A percentile compares a stretch with the other conserved stretches of the same genome.
These are phyloP conservation scores for Papiliotrema flavescens DNA, from an alignment of 1,284 basidiomycete genomes.

Conservation along the genomic window DNA sequence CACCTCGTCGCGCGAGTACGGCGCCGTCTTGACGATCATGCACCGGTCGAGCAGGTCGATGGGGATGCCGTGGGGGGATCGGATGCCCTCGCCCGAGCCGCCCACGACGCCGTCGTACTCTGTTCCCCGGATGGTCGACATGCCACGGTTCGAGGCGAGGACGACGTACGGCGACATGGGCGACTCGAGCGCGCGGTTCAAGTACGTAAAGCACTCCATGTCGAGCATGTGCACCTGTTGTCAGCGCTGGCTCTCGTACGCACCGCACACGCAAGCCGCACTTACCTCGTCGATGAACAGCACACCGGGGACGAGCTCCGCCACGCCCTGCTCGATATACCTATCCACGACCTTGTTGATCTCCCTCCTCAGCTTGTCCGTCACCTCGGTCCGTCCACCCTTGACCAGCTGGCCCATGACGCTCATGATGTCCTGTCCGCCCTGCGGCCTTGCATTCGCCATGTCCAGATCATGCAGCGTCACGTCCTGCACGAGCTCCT, in stretches of 20 bases:
- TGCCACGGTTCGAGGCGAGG: constrained; percentile 91
- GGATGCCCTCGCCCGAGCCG: constrained; percentile 63
- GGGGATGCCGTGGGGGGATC: constrained; percentile 90
- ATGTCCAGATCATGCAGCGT: constrained; percentile 95
- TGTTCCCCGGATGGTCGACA: constrained; percentile 86
- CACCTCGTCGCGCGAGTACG: constrained; percentile 81
- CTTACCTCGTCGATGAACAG: constrained; percentile 97
- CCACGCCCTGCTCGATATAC: constrained; percentile 97
- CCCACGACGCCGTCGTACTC: constrained; percentile 50
- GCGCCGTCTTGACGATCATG: constrained; percentile 91
- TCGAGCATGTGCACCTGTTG: constrained; percentile 96
- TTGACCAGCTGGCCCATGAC: constrained; percentile 97
- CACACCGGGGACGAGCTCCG: constrained; percentile 95
- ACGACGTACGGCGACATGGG: constrained; percentile 97
- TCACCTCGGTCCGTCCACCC: constrained; percentile 90
- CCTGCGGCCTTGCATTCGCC: constrained; percentile 85
- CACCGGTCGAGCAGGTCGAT: constrained; percentile 92
- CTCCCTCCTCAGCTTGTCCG: constrained; percentile 90
- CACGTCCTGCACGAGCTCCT: constrained; percentile 96
- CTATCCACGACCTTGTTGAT: constrained; percentile 98
- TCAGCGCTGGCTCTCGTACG: background rate
- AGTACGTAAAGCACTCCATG: constrained; percentile 98
- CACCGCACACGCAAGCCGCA: too few relatives aligned
- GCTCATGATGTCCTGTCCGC: constrained; percentile 97
- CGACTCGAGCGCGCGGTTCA: constrained; percentile 92